Conservation (phyloP, 768 basidiomycete species). For the Leucocoprinus sp. region DNA sequence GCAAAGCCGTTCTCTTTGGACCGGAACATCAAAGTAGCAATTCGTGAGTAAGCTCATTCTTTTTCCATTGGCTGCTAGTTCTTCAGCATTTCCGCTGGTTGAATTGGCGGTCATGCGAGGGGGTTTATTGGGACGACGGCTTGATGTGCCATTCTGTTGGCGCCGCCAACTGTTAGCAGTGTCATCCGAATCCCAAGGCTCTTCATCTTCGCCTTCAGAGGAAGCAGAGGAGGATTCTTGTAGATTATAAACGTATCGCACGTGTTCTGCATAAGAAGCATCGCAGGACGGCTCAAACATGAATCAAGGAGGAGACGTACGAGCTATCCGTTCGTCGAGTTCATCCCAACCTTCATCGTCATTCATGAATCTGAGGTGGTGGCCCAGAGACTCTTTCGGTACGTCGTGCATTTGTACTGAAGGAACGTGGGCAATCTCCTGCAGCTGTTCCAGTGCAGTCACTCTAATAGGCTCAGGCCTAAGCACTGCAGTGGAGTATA, state of each 20-base stretch:
- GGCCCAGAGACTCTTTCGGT: conserved; percentile 58
- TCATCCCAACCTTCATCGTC: conserved; percentile 50
- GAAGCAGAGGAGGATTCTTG: conserved; percentile 38
- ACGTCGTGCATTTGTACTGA: conserved; percentile 83
- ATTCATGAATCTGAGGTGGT: conserved; percentile 49
- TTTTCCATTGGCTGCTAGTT: conserved; percentile 25
- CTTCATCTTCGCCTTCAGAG: conserved; percentile 27
- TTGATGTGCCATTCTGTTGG: conserved; percentile 14
- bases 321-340: conserved; percentile 62
- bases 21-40: conserved; percentile 44
- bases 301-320: conserved; percentile 32
- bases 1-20: conserved; percentile 34
- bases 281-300: not conserved
- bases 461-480: conserved; percentile 15
- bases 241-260: conserved; percentile 53
- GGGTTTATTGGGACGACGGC: conserved; percentile 13
- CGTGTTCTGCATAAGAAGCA: conserved; percentile 40
- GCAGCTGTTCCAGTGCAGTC: conserved; percentile 32
- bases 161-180: conserved; percentile 25
- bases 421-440: conserved; percentile 57
- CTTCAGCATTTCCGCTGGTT: conserved; percentile 15
- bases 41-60: conserved; percentile 67
- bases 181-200: conserved; percentile 47
- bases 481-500: not conserved
- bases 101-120: not conserved